Conservation (phyloP, 2,329 filamentous ascomycete species). For the Anthostomella pinea region DNA sequence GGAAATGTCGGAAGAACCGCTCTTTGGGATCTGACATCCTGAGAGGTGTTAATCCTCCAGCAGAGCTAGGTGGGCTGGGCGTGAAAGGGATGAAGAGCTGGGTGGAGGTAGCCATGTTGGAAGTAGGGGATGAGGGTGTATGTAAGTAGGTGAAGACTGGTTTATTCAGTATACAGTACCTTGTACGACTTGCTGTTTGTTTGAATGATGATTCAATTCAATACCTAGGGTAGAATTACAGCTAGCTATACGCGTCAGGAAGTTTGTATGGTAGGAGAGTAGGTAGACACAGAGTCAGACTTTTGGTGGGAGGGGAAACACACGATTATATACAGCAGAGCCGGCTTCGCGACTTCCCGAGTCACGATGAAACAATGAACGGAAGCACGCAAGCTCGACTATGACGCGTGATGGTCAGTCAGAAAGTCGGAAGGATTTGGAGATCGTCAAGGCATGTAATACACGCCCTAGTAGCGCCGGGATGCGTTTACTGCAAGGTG, state of each 20-base stretch:
- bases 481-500: conserved; percentile 16
- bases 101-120: conserved; percentile 15
- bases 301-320: too few species aligned
- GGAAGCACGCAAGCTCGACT: conserved; percentile 1
- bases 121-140: conserved; percentile 8
- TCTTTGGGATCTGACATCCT: conserved; percentile 60
- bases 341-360: too few species aligned
- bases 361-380: not conserved
- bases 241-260: too few species aligned
- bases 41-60: conserved; percentile 21
- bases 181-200: too few species aligned
- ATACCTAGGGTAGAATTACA: too few species aligned
- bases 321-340: too few species aligned
- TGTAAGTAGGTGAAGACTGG: not conserved
- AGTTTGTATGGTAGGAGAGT: too few species aligned
- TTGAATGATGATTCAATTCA: too few species aligned
- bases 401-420: conserved; percentile 3
- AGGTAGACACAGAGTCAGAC: too few species aligned
- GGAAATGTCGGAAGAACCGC: conserved; percentile 82
- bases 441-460: not conserved
- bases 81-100: conserved; percentile 27
- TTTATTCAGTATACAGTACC: too few species aligned
- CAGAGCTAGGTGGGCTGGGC: conserved; percentile 14
- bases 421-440: conserved; percentile 6
- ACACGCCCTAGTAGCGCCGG: not conserved